Percentiles rank a stretch among this genome's conserved stretches.
These are phyloP conservation scores for Pyrus hybrid DNA, from an alignment of 331 rosid species.

Conservation along the genomic window DNA sequence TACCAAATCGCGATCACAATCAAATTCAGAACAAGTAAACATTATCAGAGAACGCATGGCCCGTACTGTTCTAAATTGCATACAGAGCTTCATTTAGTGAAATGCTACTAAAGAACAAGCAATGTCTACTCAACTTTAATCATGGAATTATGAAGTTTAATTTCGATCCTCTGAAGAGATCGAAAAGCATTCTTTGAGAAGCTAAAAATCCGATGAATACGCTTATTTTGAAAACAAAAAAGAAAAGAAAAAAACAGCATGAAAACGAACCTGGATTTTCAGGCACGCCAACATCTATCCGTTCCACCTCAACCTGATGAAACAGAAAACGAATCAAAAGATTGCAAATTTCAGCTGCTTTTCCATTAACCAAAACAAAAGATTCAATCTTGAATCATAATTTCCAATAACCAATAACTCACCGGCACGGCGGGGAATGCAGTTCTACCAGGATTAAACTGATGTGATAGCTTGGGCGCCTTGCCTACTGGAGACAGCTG, in stretches of 20 bases:
- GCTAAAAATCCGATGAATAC: not conserved
- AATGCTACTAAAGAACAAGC: not conserved
- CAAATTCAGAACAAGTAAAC: not conserved
- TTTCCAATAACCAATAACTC: conserved; percentile 4
- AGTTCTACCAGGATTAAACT: conserved; percentile 13
- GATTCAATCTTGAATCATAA: not conserved
- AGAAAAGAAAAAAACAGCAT: not conserved
- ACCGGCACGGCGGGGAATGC: conserved; percentile 55
- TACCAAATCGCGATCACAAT: not conserved
- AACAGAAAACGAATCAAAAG: not conserved
- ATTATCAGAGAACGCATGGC: no score
- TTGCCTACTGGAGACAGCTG: conserved; percentile 64
- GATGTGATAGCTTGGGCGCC: conserved; percentile 31
- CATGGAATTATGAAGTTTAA: not conserved
- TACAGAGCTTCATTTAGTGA: not conserved
- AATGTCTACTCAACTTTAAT: not conserved
- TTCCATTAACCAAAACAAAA: not conserved
- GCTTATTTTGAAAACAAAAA: not conserved
- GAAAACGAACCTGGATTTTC: conserved; percentile 40
- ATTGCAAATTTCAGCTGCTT: not conserved
- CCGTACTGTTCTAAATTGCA: not conserved
- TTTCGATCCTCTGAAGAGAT: not conserved
- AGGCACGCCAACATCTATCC: conserved; percentile 68
- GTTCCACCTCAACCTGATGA: conserved; percentile 83
- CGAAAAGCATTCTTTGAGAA: not conserved